Percentiles rank a stretch among this genome's conserved stretches.
These are phyloP conservation scores for Camelina neglecta DNA, from an alignment of 345 rosid species.

Conservation along the genomic window DNA sequence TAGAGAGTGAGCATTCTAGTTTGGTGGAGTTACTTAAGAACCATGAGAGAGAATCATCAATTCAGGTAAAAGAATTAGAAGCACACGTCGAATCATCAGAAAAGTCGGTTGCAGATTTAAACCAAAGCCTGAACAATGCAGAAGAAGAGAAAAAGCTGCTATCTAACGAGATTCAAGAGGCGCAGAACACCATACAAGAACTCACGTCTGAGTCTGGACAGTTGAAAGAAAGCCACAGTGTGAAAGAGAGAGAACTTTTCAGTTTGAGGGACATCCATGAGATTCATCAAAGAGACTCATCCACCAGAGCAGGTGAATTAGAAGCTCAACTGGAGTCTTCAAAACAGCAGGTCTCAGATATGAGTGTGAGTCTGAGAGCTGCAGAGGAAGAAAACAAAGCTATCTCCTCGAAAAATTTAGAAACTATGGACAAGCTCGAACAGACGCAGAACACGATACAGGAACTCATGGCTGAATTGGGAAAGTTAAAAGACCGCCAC, in stretches of 20 bases:
- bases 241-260: slow-evolving; percentile 61
- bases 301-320: slow-evolving; percentile 40
- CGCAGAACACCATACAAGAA: slow-evolving; percentile 49
- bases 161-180: slow-evolving; percentile 57
- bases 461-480: slow-evolving; percentile 50
- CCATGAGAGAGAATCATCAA: slow-evolving; percentile 54
- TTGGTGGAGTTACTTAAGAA: slow-evolving; percentile 58
- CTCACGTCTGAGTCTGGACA: slow-evolving; percentile 52
- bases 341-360: slow-evolving; percentile 54
- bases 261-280: slow-evolving; percentile 58
- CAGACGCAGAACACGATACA: slow-evolving; percentile 46
- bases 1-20: slow-evolving; percentile 60
- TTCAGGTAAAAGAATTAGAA: slow-evolving; percentile 39
- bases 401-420: slow-evolving; percentile 55
- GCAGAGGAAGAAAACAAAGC: slow-evolving; percentile 60
- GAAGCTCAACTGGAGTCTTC: slow-evolving; percentile 56
- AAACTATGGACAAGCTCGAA: slow-evolving; percentile 56
- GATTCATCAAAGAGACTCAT: slow-evolving; percentile 59
- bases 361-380: slow-evolving; percentile 48
- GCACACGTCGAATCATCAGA: slow-evolving; percentile 56
- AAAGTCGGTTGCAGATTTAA: slow-evolving; percentile 50
- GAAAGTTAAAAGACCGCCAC: slow-evolving; percentile 56
- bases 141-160: slow-evolving; percentile 64
- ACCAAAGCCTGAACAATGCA: slow-evolving; percentile 47
- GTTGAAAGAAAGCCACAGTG: slow-evolving; percentile 54